These are phyloP conservation scores for Tubosaeta sp. DNA, from an alignment of 768 basidiomycete species.

Conservation along the genomic window DNA sequence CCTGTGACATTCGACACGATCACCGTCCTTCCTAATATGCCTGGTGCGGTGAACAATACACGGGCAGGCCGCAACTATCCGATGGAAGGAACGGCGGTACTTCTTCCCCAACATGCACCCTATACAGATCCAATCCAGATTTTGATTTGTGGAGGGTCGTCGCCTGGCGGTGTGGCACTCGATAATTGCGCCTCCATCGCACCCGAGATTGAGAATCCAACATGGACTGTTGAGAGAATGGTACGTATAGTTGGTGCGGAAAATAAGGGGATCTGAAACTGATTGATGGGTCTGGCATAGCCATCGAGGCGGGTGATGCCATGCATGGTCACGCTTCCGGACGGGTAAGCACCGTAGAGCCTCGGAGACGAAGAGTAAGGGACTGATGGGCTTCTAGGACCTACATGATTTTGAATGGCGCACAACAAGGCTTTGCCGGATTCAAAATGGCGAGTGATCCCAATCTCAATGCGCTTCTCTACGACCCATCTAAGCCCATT, in stretches of 20 bases:
- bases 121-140: conserved; percentile 67
- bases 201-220: conserved; percentile 57
- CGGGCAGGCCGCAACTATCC: conserved; percentile 74
- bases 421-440: conserved; percentile 63
- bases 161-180: conserved; percentile 41
- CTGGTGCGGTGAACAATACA: conserved; percentile 69
- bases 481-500: conserved; percentile 59
- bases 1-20: conserved; percentile 61
- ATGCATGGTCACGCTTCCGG: conserved; percentile 65
- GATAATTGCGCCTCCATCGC: conserved; percentile 71
- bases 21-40: conserved; percentile 61
- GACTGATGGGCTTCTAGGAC: no score
- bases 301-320: conserved; percentile 73
- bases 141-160: conserved; percentile 74
- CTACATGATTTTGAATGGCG: conserved; percentile 46
- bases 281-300: conserved; percentile 28
- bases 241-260: conserved; percentile 35
- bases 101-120: conserved; percentile 67
- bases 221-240: conserved; percentile 78
- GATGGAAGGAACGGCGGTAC: conserved; percentile 63
- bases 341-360: conserved; percentile 42
- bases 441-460: conserved; percentile 66
- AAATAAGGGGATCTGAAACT: not conserved
- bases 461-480: conserved; percentile 61
- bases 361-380: no score